Conservation (phyloP, 106 monocot species). For the Dendrobium chrysotoxum region DNA sequence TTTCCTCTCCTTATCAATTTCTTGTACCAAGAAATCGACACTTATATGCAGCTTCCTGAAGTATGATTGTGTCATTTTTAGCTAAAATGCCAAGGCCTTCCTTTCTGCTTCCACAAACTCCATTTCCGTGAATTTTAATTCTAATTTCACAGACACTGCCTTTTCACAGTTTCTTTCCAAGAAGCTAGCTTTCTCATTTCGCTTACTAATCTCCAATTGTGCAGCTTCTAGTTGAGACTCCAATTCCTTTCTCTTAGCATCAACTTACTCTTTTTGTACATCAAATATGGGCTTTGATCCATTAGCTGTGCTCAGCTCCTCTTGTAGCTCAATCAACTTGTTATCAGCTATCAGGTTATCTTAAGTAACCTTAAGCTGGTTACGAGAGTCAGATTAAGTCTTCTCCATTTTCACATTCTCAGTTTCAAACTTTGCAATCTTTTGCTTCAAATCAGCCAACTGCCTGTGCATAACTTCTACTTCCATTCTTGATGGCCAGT, state of each 20-base stretch:
- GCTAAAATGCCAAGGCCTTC: conserved; percentile 23
- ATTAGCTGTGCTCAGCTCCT: conserved; percentile 13
- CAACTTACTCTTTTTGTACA: background rate
- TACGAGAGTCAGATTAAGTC: conserved; percentile 16
- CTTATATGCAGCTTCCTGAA: no score
- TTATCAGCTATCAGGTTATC: conserved; percentile 6
- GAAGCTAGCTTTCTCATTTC: background rate
- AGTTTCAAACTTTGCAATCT: conserved; percentile 12
- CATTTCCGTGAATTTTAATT: conserved; percentile 10
- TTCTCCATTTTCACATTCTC: conserved; percentile 28
- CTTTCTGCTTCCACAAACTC: conserved; percentile 16
- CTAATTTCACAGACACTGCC: no score
- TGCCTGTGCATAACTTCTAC: background rate
- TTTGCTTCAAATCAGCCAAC: conserved; percentile 17
- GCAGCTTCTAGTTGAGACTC: conserved; percentile 38
- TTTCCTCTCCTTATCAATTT: no score
- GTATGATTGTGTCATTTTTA: no score
- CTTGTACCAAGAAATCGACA: no score
- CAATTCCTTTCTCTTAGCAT: conserved; percentile 20
- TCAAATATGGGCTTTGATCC: conserved; percentile 16
- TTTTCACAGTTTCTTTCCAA: no score
- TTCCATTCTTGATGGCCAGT: conserved; percentile 1
- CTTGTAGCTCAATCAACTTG: conserved; percentile 21
- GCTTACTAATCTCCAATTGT: conserved; percentile 15
- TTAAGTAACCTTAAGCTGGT: conserved; percentile 29